These are phyloP conservation scores for Pascua guehoae DNA, from an alignment of 1,284 basidiomycete species.

Conservation along the genomic window DNA sequence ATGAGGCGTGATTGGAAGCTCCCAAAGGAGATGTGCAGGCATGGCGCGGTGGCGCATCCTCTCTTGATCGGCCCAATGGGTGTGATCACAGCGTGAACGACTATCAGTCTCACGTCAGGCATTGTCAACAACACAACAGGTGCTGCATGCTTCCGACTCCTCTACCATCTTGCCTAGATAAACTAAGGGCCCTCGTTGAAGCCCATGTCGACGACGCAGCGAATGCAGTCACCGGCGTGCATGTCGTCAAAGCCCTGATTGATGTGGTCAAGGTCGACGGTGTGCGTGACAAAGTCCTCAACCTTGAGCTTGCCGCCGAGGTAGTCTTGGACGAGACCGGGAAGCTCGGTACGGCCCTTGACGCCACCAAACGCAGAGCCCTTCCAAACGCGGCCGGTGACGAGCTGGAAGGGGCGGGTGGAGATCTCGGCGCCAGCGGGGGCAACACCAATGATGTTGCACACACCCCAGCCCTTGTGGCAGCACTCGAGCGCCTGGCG, in stretches of 20 bases:
- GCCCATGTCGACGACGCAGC: slow-evolving; percentile 65
- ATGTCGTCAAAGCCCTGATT: slow-evolving; percentile 90
- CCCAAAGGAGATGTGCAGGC: too few species aligned
- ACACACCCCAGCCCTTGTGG: slow-evolving; percentile 99
- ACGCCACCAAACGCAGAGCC: slow-evolving; percentile 96
- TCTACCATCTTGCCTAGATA: too few species aligned
- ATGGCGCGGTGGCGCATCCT: too few species aligned
- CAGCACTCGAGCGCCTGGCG: slow-evolving; percentile 91
- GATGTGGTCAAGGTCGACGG: slow-evolving; percentile 70
- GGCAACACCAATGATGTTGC: slow-evolving; percentile 89
- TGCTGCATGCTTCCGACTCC: too few species aligned
- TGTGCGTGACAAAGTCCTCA: slow-evolving; percentile 86
- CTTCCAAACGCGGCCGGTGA: slow-evolving; percentile 91
- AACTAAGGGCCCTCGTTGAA: slow-evolving; percentile 18
- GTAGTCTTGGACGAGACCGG: slow-evolving; percentile 71
- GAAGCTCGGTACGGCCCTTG: slow-evolving; percentile 92
- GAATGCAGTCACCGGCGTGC: slow-evolving; percentile 90
- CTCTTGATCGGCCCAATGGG: too few species aligned
- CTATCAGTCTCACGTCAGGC: too few species aligned
- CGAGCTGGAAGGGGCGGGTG: slow-evolving; percentile 78
- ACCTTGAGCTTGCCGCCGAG: slow-evolving; percentile 54
- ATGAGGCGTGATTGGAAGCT: too few species aligned
- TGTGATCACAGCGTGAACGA: too few species aligned
- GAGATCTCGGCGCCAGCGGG: slow-evolving; percentile 97
- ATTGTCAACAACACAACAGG: too few species aligned